Evolutionary conservation across 2,329 filamentous ascomycete genomes (phyloP).

Genomic region (Trichoderma breve): DNA sequence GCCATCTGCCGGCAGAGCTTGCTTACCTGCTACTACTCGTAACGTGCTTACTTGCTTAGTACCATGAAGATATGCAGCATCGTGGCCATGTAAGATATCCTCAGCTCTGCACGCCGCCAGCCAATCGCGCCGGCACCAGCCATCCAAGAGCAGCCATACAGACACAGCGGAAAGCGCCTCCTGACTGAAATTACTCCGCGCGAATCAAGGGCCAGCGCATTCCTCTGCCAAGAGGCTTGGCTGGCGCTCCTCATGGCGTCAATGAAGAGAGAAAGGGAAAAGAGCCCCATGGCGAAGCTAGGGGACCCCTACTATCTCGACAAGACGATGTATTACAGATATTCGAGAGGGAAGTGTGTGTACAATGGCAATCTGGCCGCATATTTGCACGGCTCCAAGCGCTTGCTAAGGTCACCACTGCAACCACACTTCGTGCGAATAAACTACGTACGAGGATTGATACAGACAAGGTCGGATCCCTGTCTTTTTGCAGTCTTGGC

Average conservation of each 20-base stretch:
- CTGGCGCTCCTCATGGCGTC: neutral
- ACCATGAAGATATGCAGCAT: neutral
- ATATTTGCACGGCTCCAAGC: neutral
- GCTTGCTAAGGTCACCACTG: neutral
- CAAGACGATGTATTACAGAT: neutral
- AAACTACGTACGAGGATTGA: neutral
- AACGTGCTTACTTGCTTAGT: neutral
- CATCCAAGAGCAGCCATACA: neutral
- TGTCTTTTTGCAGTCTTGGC: neutral
- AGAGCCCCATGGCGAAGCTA: neutral
- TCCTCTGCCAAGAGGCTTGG: neutral
- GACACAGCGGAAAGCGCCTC: neutral
- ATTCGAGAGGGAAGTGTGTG: neutral
- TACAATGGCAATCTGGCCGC: neutral
- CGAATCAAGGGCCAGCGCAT: neutral
- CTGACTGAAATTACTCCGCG: neutral
- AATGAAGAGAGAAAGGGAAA: neutral
- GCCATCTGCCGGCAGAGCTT: constrained; percentile 12
- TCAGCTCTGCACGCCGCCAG: neutral
- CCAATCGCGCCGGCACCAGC: neutral
- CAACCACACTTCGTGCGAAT: neutral
- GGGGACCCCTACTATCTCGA: neutral
- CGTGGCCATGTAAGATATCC: neutral
- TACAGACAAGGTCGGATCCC: neutral
- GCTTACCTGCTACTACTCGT: neutral